Base-by-base conservation (phyloP, 2,329 filamentous ascomycete genomes). In the Sporothrix pseudoabietina region DNA sequence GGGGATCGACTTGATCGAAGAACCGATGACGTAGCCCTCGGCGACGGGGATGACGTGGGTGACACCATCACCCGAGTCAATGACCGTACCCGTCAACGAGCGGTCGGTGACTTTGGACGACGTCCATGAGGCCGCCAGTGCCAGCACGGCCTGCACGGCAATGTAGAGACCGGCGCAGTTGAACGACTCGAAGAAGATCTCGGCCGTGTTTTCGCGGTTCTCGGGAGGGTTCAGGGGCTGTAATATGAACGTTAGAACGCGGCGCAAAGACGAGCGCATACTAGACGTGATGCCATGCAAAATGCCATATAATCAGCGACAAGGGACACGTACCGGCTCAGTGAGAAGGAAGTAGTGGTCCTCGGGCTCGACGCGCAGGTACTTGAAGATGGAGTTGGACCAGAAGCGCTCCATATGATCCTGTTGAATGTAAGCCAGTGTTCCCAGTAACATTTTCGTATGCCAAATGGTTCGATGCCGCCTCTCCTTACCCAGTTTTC, bases 331-430 rank as follows among this genome's bases (percentile, higher is more conserved):
- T 88, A 97, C 94, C 74, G 96, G 96, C 82, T 99, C 96, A 75
- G 96, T 99, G 74, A 99, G 90, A 76, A 99, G 90, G 83, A 99
- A 99, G 86, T 97, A 94, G 83, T 99, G 96, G 81, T 99, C 96
- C 84, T 99, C 96, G 41, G 96, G 96, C 84, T 99, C 96, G 77
- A 99, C 96, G 79, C 96, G 90, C 71, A 99, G 88, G 81, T 99
- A 99, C 83, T 99, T 99, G 89, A 99, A 99, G 84, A 99, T 99
- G 76, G 96, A 99, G 85, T 98, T 98, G 77, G 97, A 98, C 96
- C 96, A 99, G 85, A 98, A 99, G 76, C 96, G 91, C 83, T 99
- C 96, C 96, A 99, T 99, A 80, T 98, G 93, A 84, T 99, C 96
- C 93, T 96, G 77, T 32, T n/a, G 9, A n/a, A n/a, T 54, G 44